Evolutionary conservation across 768 basidiomycete species (phyloP).

Genomic region (Rhizopogon vinicolor): DNA sequence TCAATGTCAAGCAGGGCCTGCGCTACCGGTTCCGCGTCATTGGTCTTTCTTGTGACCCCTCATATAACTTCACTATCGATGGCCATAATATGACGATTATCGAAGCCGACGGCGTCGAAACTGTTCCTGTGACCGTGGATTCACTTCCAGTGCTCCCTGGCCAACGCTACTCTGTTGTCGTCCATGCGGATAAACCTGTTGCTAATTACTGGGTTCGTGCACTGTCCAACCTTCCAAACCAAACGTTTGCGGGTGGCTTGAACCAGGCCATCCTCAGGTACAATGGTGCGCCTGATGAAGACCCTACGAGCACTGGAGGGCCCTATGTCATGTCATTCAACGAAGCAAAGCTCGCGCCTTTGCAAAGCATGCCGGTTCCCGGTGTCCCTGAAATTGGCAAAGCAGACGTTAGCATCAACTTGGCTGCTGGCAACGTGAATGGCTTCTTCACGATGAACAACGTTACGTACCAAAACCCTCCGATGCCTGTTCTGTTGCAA

Average conservation of each 20-base stretch:
- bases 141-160: constrained; percentile 38
- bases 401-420: constrained; percentile 26
- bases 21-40: constrained; percentile 37
- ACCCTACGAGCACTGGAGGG: constrained; percentile 28
- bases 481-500: constrained; percentile 52
- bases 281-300: constrained; percentile 26
- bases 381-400: constrained; percentile 29
- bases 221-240: constrained; percentile 21
- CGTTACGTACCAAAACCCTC: constrained; percentile 33
- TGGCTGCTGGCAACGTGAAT: constrained; percentile 13
- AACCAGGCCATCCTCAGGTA: constrained; percentile 40
- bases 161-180: constrained; percentile 38
- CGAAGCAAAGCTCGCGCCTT: constrained; percentile 30
- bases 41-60: constrained; percentile 29
- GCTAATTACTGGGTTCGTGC: constrained; percentile 43
- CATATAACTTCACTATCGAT: constrained; percentile 30
- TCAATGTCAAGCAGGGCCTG: constrained; percentile 33
- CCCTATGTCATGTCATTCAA: constrained; percentile 16
- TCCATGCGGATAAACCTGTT: constrained; percentile 31
- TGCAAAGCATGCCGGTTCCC: constrained; percentile 20
- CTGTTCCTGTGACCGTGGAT: constrained; percentile 31
- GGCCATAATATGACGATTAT: constrained; percentile 37
- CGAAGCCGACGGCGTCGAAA: constrained; percentile 37
- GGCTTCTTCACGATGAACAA: constrained; percentile 25
- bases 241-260: constrained; percentile 29